These are phyloP conservation scores for Populus davidiana DNA, from an alignment of 345 rosid genomes.

Conservation along the genomic window DNA sequence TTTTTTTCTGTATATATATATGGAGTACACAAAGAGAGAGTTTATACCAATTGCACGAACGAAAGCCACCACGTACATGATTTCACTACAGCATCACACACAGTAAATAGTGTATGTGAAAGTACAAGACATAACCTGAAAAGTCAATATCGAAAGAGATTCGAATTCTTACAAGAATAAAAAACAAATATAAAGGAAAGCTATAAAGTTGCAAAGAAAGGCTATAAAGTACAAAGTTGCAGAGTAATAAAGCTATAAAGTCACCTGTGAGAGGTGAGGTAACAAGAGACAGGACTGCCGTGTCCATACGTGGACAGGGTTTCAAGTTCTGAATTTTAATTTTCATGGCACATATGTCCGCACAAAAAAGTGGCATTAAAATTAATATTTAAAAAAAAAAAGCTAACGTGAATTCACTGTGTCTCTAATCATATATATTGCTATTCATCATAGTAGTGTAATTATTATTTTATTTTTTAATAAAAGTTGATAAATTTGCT, in stretches of 20 bases:
- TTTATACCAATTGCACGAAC: neutral
- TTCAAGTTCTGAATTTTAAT: neutral
- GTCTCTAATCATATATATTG: too few species aligned
- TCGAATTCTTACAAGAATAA: neutral
- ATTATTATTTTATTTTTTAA: too few species aligned
- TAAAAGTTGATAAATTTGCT: too few species aligned
- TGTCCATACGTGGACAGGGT: neutral
- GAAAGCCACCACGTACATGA: neutral
- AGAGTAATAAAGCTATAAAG: neutral
- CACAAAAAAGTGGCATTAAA: too few species aligned
- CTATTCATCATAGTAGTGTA: too few species aligned
- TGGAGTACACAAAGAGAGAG: neutral
- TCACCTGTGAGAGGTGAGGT: neutral
- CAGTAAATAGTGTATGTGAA: neutral
- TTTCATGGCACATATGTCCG: neutral
- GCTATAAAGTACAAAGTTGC: neutral
- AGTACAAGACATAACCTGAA: conserved; percentile 7
- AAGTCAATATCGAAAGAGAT: conserved; percentile 5
- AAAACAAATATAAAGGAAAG: conserved; percentile 4
- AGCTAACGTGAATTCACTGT: too few species aligned
- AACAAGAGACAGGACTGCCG: neutral
- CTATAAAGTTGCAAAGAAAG: neutral
- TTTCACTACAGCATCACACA: neutral
- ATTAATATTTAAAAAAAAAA: too few species aligned
- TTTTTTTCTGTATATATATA: neutral